Evolutionary conservation across 306 rosid species (phyloP).

Genomic region (Malus sieversii): DNA sequence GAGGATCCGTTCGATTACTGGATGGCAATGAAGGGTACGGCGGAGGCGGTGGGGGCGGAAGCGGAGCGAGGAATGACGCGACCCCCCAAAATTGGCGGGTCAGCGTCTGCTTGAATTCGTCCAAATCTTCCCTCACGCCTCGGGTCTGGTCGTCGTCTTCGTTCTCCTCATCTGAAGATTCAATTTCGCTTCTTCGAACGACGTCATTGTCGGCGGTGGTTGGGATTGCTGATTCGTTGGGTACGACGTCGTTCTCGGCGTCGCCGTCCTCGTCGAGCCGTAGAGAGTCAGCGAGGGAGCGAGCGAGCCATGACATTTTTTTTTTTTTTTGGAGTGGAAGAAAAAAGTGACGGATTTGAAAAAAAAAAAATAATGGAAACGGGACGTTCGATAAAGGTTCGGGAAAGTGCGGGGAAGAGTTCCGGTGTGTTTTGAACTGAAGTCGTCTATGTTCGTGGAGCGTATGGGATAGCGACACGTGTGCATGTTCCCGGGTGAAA

Average conservation of each 20-base stretch:
- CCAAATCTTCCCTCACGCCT: conserved; percentile 76
- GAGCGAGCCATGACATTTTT: conserved; percentile 60
- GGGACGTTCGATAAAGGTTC: background rate
- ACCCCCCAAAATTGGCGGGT: conserved; percentile 89
- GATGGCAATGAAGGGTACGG: background rate
- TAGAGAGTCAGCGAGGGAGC: conserved; percentile 65
- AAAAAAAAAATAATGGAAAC: background rate
- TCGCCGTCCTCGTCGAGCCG: conserved; percentile 44
- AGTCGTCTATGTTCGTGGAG: background rate
- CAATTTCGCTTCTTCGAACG: conserved; percentile 5
- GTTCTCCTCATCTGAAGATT: conserved; percentile 13
- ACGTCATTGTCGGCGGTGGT: conserved; percentile 5
- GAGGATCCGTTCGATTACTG: conserved; percentile 5
- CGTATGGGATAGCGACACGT: background rate
- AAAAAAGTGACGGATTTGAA: conserved; percentile 17
- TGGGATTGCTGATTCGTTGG: conserved; percentile 21
- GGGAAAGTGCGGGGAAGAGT: background rate
- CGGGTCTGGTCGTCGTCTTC: conserved; percentile 30
- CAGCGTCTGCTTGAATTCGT: conserved; percentile 71
- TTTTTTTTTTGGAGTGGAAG: background rate
- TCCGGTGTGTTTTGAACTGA: background rate
- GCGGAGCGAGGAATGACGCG: conserved; percentile 78
- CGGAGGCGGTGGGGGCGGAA: conserved; percentile 32
- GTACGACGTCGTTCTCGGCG: conserved; percentile 31
- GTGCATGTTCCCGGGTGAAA: background rate